Percentiles rank a stretch among this genome's conserved stretches.
Conservation (phyloP, 805 yeast genomes). For the Saturnispora zaruensis region DNA sequence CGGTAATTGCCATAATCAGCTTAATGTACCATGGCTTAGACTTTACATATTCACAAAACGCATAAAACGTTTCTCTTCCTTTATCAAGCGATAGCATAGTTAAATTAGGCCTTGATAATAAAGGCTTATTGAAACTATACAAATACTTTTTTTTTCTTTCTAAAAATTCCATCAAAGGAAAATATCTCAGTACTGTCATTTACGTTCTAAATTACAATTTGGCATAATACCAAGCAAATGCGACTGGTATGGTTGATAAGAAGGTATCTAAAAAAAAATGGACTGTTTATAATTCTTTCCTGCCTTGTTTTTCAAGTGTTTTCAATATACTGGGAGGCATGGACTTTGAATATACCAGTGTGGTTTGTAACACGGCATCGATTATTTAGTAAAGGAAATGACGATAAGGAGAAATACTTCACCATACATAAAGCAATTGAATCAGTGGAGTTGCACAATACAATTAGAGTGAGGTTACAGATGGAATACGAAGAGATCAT, state of each 20-base stretch:
- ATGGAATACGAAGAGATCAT: conserved; percentile 11
- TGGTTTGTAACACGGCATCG: conserved; percentile 11
- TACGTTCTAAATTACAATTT: neutral
- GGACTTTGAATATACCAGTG: conserved; percentile 4
- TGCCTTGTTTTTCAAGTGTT: neutral
- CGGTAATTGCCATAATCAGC: neutral
- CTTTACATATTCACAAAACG: neutral
- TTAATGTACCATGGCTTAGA: neutral
- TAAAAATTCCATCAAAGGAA: neutral
- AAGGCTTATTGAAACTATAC: neutral
- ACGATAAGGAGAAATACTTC: conserved; percentile 1
- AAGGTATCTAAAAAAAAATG: neutral
- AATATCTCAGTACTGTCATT: neutral
- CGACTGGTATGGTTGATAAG: neutral
- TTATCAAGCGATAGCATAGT: neutral
- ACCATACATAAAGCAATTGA: neutral
- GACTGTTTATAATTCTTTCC: neutral
- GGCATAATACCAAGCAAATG: neutral
- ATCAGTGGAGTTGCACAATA: neutral
- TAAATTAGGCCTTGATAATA: neutral
- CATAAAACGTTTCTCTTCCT: neutral
- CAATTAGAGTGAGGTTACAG: conserved; percentile 1
- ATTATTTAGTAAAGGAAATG: neutral
- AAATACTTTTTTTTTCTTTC: neutral
- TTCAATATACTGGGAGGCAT: conserved; percentile 2